Evolutionary conservation across 192 early-diverging fungal species (phyloP).

Genomic region (Backusella sp.): DNA sequence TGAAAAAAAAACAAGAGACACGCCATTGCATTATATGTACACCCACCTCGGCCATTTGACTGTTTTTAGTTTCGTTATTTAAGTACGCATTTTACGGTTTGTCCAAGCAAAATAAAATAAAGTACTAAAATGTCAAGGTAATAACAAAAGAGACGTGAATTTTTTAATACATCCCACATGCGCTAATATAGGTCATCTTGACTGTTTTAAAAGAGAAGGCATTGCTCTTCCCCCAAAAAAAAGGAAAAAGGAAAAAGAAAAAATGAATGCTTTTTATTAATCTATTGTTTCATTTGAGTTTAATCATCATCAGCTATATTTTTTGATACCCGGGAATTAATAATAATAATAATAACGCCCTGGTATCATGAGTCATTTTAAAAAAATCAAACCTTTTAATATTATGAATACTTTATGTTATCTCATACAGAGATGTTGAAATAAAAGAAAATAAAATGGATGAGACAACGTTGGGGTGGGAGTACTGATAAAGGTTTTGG

Average conservation of each 20-base stretch:
- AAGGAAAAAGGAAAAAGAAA: background rate
- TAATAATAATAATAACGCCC: background rate
- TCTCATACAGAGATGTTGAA: background rate
- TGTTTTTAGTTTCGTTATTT: constrained; percentile 1
- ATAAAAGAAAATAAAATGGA: background rate
- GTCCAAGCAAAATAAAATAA: background rate
- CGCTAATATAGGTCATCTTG: too few relatives aligned
- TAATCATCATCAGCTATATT: background rate
- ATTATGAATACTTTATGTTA: too few relatives aligned
- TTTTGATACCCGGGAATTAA: background rate
- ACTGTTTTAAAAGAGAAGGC: background rate
- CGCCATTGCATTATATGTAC: background rate
- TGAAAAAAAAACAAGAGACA: background rate
- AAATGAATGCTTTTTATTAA: background rate
- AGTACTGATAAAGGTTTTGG: background rate
- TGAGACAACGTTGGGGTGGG: too few relatives aligned
- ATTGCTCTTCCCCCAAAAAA: background rate
- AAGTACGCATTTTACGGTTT: background rate
- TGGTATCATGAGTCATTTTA: too few relatives aligned
- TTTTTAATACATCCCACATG: background rate
- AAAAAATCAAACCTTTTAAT: too few relatives aligned
- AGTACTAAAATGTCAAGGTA: background rate
- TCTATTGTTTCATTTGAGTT: background rate
- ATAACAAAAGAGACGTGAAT: background rate
- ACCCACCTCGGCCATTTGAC: background rate